These are phyloP conservation scores for Chaetomiaceae sp. DNA, from an alignment of 2,329 filamentous ascomycete genomes.

Conservation along the genomic window DNA sequence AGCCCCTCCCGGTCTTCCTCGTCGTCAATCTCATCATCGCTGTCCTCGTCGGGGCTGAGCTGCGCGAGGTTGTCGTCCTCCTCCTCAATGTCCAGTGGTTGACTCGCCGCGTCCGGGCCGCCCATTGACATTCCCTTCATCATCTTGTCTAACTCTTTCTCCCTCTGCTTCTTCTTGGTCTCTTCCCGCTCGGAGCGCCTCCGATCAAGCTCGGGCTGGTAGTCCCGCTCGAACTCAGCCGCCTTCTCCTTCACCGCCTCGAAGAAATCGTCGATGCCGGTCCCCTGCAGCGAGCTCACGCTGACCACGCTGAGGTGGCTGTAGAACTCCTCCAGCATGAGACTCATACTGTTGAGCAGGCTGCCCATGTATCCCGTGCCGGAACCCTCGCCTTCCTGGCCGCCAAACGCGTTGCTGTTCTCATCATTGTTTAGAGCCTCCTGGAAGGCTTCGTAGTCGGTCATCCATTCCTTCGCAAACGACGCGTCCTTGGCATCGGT, in stretches of 20 bases:
- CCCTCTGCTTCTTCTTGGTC: conserved; percentile 63
- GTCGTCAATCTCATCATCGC: conserved; percentile 57
- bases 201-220: conserved; percentile 84
- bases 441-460: conserved; percentile 95
- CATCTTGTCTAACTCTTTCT: conserved; percentile 83
- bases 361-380: conserved; percentile 96
- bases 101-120: conserved; percentile 24
- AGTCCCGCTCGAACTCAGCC: conserved; percentile 82
- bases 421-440: conserved; percentile 77
- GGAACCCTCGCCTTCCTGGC: conserved; percentile 59
- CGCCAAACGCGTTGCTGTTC: conserved; percentile 68
- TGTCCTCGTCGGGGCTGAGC: conserved; percentile 48
- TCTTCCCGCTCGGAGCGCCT: conserved; percentile 70
- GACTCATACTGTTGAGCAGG: conserved; percentile 92
- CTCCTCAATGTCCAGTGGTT: conserved; percentile 31
- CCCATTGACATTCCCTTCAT: conserved; percentile 81
- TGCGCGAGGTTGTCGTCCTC: conserved; percentile 39
- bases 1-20: conserved; percentile 61
- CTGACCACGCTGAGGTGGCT: conserved; percentile 87
- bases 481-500: conserved; percentile 88
- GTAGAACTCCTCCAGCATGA: conserved; percentile 97
- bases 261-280: conserved; percentile 91
- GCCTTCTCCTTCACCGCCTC: conserved; percentile 81
- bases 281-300: conserved; percentile 88
- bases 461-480: conserved; percentile 99